phyloP scores from a whole-genome alignment of 306 rosid genomes.

The Cicer bijugum region DNA sequence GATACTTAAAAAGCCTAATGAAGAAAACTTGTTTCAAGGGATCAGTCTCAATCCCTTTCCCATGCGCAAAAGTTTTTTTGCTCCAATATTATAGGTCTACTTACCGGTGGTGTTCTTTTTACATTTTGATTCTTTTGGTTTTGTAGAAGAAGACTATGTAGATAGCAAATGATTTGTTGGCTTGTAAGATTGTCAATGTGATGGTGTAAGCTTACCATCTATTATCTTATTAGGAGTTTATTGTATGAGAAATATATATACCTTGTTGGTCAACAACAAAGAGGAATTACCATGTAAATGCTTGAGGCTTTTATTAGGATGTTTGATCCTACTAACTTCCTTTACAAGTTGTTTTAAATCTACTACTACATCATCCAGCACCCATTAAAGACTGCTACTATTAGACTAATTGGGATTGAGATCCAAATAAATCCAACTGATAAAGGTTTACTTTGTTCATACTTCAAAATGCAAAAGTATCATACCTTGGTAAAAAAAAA shows the following conservation, averaged over 20 bases:
- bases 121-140: slow-evolving; percentile 37
- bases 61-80: background rate
- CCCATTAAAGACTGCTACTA: background rate
- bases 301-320: slow-evolving; percentile 45
- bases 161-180: slow-evolving; percentile 47
- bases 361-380: slow-evolving; percentile 24
- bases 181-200: slow-evolving; percentile 38
- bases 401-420: background rate
- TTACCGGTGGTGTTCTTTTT: slow-evolving; percentile 30
- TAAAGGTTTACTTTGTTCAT: background rate
- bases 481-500: background rate
- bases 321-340: slow-evolving; percentile 29
- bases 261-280: slow-evolving; percentile 36
- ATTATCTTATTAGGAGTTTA: slow-evolving; percentile 36
- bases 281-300: slow-evolving; percentile 37
- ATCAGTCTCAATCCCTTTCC: slow-evolving; percentile 22
- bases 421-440: background rate
- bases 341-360: slow-evolving; percentile 29
- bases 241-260: slow-evolving; percentile 31
- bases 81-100: slow-evolving; percentile 36
- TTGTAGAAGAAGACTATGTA: slow-evolving; percentile 43
- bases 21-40: slow-evolving; percentile 37
- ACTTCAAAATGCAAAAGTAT: slow-evolving; percentile 21
- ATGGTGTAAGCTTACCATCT: slow-evolving; percentile 29
- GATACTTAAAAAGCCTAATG: slow-evolving; percentile 53